phyloP scores from a whole-genome alignment of 2,329 filamentous ascomycete genomes.

The Ophiocordyceps camponoti-saundersi region DNA sequence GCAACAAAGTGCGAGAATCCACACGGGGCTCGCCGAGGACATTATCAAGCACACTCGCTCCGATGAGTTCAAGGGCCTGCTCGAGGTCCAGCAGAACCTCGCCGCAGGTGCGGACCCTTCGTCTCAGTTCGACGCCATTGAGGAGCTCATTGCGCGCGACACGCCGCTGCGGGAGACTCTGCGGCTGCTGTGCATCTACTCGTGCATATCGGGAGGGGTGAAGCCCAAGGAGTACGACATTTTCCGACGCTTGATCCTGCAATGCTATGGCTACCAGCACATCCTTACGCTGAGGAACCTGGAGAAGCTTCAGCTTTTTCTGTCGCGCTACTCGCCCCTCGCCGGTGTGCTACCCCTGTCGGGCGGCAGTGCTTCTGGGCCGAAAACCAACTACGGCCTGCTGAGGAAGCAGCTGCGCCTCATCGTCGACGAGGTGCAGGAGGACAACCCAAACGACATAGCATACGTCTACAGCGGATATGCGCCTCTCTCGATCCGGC shows the following conservation, averaged over 20 bases:
- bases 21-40: constrained; percentile 84
- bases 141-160: constrained; percentile 84
- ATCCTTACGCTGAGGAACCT: constrained; percentile 74
- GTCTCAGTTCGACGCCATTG: constrained; percentile 77
- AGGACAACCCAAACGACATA: constrained; percentile 84
- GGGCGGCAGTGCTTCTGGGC: constrained; percentile 37
- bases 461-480: constrained; percentile 98
- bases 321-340: constrained; percentile 58
- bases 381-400: constrained; percentile 79
- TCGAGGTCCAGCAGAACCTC: constrained; percentile 92
- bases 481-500: constrained; percentile 75
- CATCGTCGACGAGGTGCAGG: constrained; percentile 92
- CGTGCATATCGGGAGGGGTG: constrained; percentile 74
- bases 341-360: constrained; percentile 68
- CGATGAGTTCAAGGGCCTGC: constrained; percentile 70
- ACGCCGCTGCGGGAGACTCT: constrained; percentile 68
- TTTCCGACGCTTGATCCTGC: constrained; percentile 74
- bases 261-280: constrained; percentile 92
- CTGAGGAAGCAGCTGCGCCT: constrained; percentile 73
- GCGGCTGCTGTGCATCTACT: constrained; percentile 78
- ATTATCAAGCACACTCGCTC: constrained; percentile 86
- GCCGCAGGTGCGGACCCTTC: constrained; percentile 79
- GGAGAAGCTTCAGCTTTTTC: constrained; percentile 76
- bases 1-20: constrained; percentile 79
- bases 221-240: constrained; percentile 76